Conservation (phyloP, 306 rosid genomes). For the Quercus rubra region DNA sequence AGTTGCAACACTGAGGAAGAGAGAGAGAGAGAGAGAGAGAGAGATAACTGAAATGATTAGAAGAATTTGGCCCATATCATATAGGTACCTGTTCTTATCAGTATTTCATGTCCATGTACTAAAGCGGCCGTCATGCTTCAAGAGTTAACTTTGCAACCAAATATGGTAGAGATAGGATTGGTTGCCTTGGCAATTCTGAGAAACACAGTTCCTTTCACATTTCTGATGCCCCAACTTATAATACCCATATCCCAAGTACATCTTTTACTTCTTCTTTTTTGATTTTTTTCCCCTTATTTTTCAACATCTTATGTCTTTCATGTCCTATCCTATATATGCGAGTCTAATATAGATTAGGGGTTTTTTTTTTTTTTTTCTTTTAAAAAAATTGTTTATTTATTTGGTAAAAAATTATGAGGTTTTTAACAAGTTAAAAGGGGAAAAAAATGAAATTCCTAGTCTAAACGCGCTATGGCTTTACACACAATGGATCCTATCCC, state of each 20-base stretch:
- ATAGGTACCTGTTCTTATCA: not conserved
- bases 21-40: not conserved
- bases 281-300: not conserved
- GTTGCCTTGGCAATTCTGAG: conserved; percentile 6
- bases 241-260: not conserved
- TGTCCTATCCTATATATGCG: no score
- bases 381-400: no score
- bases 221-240: conserved; percentile 1
- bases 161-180: conserved; percentile 1
- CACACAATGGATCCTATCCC: no score
- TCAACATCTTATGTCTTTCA: not conserved
- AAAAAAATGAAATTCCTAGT: no score
- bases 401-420: no score
- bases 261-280: not conserved
- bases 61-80: not conserved
- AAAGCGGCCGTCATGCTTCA: not conserved
- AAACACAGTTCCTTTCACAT: not conserved
- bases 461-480: no score
- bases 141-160: conserved; percentile 1
- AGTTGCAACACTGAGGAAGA: not conserved
- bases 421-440: no score
- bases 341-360: no score
- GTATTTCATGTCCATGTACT: not conserved
- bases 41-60: not conserved
- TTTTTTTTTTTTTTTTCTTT: no score